A percentile compares a stretch with the other conserved stretches of the same genome.
Evolutionary conservation across 768 basidiomycete genomes (phyloP).

Genomic region (Daedaleopsis sinensis): DNA sequence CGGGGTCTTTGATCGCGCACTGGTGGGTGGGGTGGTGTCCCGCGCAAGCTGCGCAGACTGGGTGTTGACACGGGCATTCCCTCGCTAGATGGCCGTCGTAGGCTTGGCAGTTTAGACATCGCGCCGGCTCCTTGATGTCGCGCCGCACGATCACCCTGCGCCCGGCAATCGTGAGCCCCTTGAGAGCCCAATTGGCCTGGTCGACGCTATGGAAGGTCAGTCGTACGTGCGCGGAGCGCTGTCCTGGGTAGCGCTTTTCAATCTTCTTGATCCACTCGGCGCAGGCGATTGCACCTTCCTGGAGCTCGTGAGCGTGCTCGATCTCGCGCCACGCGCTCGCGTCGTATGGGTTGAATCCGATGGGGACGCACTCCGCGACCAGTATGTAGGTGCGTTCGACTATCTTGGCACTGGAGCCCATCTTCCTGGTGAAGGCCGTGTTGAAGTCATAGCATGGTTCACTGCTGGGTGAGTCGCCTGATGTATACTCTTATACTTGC

Average conservation of each 20-base stretch:
- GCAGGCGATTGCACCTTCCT: too few species aligned
- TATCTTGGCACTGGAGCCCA: neutral
- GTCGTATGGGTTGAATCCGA: neutral
- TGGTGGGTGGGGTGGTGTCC: slow-evolving; percentile 23
- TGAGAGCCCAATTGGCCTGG: slow-evolving; percentile 30
- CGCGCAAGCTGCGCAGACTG: too few species aligned
- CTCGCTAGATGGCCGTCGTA: too few species aligned
- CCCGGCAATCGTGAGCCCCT: slow-evolving; percentile 24
- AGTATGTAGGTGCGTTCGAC: neutral
- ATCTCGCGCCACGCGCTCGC: neutral
- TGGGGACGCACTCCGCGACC: too few species aligned
- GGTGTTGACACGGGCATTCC: too few species aligned
- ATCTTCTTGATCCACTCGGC: slow-evolving; percentile 32
- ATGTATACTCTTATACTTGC: too few species aligned
- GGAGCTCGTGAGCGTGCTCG: neutral
- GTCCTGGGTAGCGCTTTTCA: slow-evolving; percentile 13
- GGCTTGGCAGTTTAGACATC: too few species aligned
- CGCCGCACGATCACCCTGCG: slow-evolving; percentile 17
- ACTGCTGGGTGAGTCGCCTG: too few species aligned
- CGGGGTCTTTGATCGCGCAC: slow-evolving; percentile 16
- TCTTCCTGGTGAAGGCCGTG: neutral
- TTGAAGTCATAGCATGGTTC: too few species aligned
- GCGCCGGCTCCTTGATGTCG: slow-evolving; percentile 22
- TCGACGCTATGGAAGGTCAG: too few species aligned
- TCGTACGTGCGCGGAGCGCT: slow-evolving; percentile 28